These are phyloP conservation scores for Fusarium kyushuense DNA, from an alignment of 2,329 filamentous ascomycete species.

Conservation along the genomic window DNA sequence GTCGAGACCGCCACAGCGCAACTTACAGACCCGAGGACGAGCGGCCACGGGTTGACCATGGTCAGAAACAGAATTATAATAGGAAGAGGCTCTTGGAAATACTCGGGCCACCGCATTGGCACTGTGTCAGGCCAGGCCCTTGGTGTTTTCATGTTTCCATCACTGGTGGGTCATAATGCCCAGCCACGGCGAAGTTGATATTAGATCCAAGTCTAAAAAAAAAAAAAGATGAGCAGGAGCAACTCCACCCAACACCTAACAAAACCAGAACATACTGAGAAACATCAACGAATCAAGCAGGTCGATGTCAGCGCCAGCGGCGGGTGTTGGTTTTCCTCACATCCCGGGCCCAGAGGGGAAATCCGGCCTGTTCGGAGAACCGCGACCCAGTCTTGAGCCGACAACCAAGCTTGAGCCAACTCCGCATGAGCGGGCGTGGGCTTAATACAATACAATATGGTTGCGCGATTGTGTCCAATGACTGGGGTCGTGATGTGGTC, in stretches of 20 bases:
- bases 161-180: conserved; percentile 31
- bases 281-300: conserved; percentile 27
- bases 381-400: conserved; percentile 23
- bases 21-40: conserved; percentile 38
- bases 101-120: conserved; percentile 28
- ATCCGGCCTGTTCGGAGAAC: conserved; percentile 41
- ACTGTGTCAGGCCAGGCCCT: conserved; percentile 44
- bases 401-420: conserved; percentile 29
- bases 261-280: not conserved
- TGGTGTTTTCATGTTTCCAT: conserved; percentile 39
- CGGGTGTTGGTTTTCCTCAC: conserved; percentile 34
- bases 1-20: conserved; percentile 47
- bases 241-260: conserved; percentile 13
- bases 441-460: conserved; percentile 23
- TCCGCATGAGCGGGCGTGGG: conserved; percentile 46
- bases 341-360: conserved; percentile 39
- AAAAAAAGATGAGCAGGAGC: conserved; percentile 8
- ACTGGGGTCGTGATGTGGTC: conserved; percentile 40
- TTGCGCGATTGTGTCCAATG: conserved; percentile 36
- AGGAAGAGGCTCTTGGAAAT: conserved; percentile 23
- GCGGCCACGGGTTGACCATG: conserved; percentile 32
- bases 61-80: conserved; percentile 21
- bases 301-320: conserved; percentile 23
- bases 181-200: conserved; percentile 39
- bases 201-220: conserved; percentile 14